Conservation (phyloP, 495 filamentous ascomycete genomes). For the Xylaria bambusicola region DNA sequence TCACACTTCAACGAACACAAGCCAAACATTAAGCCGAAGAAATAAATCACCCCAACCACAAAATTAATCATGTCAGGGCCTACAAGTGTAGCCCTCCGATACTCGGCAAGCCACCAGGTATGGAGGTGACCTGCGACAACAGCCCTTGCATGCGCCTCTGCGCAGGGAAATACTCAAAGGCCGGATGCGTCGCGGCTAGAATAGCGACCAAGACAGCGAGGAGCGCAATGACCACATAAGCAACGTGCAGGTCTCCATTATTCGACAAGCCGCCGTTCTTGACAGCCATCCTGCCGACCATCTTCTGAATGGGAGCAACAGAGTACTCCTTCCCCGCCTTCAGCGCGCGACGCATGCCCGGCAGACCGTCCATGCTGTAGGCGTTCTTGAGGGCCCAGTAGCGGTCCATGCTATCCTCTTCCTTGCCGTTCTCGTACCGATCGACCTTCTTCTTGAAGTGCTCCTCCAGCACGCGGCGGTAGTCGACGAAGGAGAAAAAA, state of each 20-base stretch:
- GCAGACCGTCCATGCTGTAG: constrained; percentile 56
- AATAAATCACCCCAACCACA: too few relatives aligned
- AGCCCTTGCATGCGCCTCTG: constrained; percentile 24
- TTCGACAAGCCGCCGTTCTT: constrained; percentile 19
- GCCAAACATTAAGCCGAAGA: too few relatives aligned
- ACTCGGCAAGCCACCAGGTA: constrained; percentile 25
- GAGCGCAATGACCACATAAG: constrained; percentile 28
- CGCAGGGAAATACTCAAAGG: constrained; percentile 27
- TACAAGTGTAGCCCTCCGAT: constrained; percentile 16
- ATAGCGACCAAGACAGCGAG: constrained; percentile 26
- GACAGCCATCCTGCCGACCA: constrained; percentile 44
- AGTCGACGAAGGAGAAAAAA: constrained; percentile 52
- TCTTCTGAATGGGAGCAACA: constrained; percentile 54
- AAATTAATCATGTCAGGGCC: too few relatives aligned
- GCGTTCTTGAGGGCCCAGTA: constrained; percentile 62
- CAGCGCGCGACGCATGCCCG: constrained; percentile 47
- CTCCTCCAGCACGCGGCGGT: constrained; percentile 49
- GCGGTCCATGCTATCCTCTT: constrained; percentile 56
- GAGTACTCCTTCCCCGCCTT: constrained; percentile 41
- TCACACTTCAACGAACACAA: too few relatives aligned
- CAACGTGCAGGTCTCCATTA: constrained; percentile 20
- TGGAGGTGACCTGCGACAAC: constrained; percentile 21
- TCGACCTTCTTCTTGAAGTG: constrained; percentile 47
- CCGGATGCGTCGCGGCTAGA: constrained; percentile 29
- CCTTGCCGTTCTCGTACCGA: constrained; percentile 42